Conservation (phyloP, 805 yeast species). For the Schwanniomyces sp. region DNA sequence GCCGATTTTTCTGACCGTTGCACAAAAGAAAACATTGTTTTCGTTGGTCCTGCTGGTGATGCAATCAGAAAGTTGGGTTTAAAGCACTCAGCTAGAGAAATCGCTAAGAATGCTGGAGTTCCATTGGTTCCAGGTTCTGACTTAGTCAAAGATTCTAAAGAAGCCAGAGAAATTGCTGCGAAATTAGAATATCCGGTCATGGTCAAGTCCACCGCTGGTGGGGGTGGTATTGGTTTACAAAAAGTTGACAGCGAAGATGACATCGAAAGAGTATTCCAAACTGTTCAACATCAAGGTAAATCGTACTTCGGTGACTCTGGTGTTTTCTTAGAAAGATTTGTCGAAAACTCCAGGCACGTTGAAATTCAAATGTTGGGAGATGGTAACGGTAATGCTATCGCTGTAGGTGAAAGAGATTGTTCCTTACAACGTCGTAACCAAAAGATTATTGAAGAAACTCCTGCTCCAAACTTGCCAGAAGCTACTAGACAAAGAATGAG, state of each 20-base stretch:
- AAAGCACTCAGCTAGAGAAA: conserved; percentile 95
- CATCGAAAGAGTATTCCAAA: conserved; percentile 78
- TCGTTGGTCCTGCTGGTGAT: conserved; percentile 96
- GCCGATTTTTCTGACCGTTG: conserved; percentile 94
- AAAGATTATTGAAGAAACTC: conserved; percentile 95
- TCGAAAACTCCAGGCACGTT: conserved; percentile 93
- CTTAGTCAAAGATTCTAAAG: conserved; percentile 65
- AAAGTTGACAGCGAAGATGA: conserved; percentile 84
- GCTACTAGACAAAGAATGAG: conserved; percentile 73
- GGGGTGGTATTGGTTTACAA: conserved; percentile 98
- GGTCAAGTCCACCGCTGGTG: conserved; percentile 98
- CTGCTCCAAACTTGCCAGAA: conserved; percentile 91
- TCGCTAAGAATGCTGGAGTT: conserved; percentile 88
- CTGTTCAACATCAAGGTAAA: conserved; percentile 92
- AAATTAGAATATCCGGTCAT: conserved; percentile 83
- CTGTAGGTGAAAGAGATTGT: conserved; percentile 96
- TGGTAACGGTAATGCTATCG: conserved; percentile 89
- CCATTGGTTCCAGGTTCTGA: conserved; percentile 98
- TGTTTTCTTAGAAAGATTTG: conserved; percentile 91
- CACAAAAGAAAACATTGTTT: conserved; percentile 76
- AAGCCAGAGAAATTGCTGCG: conserved; percentile 75
- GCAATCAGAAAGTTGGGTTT: conserved; percentile 89
- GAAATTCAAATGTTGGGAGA: conserved; percentile 97
- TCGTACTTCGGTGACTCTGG: conserved; percentile 95
- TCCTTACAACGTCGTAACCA: conserved; percentile 97